Evolutionary conservation across 2,329 filamentous ascomycete species (phyloP).

Genomic region (Fusarium musae): DNA sequence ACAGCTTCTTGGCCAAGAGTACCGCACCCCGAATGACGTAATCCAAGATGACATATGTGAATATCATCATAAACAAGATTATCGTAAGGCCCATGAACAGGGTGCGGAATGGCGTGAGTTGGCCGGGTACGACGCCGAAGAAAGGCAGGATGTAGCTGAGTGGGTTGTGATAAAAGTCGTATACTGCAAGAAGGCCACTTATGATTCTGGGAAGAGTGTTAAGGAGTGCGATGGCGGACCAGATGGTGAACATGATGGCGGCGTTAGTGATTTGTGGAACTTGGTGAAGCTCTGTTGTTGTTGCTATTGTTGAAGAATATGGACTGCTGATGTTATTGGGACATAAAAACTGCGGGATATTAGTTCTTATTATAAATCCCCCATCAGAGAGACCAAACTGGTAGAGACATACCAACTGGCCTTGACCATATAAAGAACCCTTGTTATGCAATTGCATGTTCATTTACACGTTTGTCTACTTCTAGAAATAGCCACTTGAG

Average conservation of each 20-base stretch:
- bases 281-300: background rate
- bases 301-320: rapidly evolving
- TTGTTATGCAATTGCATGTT: rapidly evolving
- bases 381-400: rapidly evolving
- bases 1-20: background rate
- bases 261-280: rapidly evolving
- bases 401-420: rapidly evolving
- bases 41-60: rapidly evolving
- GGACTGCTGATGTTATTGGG: rapidly evolving
- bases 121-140: background rate
- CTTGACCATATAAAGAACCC: rapidly evolving
- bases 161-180: background rate
- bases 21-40: too few species aligned
- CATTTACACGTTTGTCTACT: background rate
- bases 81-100: background rate
- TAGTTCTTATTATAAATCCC: rapidly evolving
- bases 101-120: background rate
- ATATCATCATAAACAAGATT: rapidly evolving
- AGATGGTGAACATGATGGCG: background rate
- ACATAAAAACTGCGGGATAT: rapidly evolving
- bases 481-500: rapidly evolving
- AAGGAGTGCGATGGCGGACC: rapidly evolving
- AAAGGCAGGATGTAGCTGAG: background rate
- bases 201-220: background rate
- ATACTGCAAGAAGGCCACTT: rapidly evolving